Conservation (phyloP, 345 rosid species). For the Eucalyptus guilfoylei region DNA sequence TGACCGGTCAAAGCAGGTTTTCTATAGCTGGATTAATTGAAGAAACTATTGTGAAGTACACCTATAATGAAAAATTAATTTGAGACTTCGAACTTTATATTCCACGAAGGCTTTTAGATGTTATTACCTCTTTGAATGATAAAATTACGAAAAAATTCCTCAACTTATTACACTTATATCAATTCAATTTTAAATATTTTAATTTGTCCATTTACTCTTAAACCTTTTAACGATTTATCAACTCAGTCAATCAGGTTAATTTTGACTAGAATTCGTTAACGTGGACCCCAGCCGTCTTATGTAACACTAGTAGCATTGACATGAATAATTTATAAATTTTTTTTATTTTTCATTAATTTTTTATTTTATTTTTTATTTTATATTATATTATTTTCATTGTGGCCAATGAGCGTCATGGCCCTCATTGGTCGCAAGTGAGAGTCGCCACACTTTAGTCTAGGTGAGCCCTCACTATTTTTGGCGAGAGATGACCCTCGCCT, state of each 20-base stretch:
- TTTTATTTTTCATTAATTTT: too few species aligned
- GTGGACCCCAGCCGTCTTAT: accelerated
- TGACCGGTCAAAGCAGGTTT: not conserved
- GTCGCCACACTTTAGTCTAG: not conserved
- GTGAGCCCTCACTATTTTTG: not conserved
- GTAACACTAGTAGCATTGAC: accelerated
- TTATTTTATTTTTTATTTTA: too few species aligned
- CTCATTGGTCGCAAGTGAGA: not conserved
- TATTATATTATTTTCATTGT: not conserved
- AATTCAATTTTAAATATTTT: too few species aligned
- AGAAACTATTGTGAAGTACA: not conserved
- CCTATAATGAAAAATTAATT: not conserved
- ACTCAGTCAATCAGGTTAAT: too few species aligned
- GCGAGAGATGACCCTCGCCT: not conserved
- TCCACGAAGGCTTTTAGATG: not conserved
- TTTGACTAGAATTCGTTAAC: not conserved
- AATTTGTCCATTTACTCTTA: too few species aligned
- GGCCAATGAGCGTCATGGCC: not conserved
- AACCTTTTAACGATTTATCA: too few species aligned
- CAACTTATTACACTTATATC: not conserved
- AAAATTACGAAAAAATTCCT: not conserved
- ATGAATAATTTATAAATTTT: too few species aligned
- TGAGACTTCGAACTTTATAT: not conserved
- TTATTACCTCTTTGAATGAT: not conserved
- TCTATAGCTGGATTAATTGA: not conserved